Conservation (phyloP, 2,329 filamentous ascomycete genomes). For the Leptographium procerum region DNA sequence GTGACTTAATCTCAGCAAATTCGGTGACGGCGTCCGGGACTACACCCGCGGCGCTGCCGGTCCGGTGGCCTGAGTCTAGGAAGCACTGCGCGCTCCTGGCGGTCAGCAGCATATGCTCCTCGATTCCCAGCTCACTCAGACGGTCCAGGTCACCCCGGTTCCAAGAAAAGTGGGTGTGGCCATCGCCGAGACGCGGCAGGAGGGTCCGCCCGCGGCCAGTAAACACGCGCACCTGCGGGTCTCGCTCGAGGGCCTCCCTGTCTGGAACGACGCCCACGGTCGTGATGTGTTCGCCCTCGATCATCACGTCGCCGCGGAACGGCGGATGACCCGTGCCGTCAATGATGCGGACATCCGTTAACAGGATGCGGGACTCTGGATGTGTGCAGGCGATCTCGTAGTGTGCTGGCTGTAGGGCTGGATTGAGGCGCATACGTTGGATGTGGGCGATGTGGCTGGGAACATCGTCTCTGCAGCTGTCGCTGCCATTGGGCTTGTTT, state of each 20-base stretch:
- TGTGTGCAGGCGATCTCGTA: not conserved
- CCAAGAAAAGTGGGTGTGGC: not conserved
- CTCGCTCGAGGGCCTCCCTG: not conserved
- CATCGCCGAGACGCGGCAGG: not conserved
- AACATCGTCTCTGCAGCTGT: not conserved
- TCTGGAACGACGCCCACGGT: not conserved
- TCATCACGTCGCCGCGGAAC: not conserved
- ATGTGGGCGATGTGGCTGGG: not conserved
- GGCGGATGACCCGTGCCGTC: not conserved
- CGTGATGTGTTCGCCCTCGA: not conserved
- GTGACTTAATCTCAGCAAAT: too few relatives aligned
- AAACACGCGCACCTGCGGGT: not conserved
- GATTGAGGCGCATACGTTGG: not conserved
- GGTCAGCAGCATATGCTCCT: not conserved
- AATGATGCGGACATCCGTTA: not conserved
- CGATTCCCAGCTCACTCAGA: not conserved
- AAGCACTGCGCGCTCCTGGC: not conserved
- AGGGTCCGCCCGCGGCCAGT: not conserved
- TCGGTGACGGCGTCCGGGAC: too few relatives aligned
- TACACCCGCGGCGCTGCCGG: too few relatives aligned
- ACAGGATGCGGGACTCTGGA: not conserved
- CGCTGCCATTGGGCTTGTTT: not conserved
- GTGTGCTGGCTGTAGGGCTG: not conserved
- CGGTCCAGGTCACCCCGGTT: not conserved
- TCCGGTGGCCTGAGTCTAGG: not conserved